Percentiles rank a stretch among this genome's conserved stretches.
These are phyloP conservation scores for Euclidium syriacum DNA, from an alignment of 345 rosid species.

Conservation along the genomic window DNA sequence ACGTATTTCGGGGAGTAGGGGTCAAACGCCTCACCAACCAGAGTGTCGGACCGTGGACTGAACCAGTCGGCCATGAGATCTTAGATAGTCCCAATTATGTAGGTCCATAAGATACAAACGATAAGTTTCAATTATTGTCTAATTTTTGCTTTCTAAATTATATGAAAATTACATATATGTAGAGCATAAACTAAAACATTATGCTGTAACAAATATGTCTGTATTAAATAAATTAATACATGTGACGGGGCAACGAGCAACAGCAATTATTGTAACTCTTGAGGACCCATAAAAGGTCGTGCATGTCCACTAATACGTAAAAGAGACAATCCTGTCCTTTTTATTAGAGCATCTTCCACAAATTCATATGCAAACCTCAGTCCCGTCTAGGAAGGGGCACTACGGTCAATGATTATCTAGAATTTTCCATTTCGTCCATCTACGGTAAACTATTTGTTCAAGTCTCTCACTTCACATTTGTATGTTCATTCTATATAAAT, in stretches of 20 bases:
- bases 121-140: neutral
- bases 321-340: constrained; percentile 27
- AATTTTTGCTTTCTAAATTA: too few relatives aligned
- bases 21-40: constrained; percentile 1
- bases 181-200: too few relatives aligned
- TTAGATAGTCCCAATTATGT: neutral
- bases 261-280: constrained; percentile 9
- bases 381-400: neutral
- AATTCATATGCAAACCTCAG: neutral
- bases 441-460: too few relatives aligned
- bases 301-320: constrained; percentile 17
- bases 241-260: constrained; percentile 7
- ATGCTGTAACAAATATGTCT: neutral
- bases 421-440: constrained; percentile 8
- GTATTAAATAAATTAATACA: neutral
- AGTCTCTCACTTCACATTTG: too few relatives aligned
- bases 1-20: neutral
- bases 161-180: too few relatives aligned
- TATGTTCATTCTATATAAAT: too few relatives aligned
- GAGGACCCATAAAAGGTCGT: constrained; percentile 20
- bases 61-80: neutral
- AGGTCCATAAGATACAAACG: too few relatives aligned
- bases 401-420: constrained; percentile 4
- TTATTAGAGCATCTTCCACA: constrained; percentile 23
- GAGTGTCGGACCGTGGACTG: neutral